phyloP scores from a whole-genome alignment of 495 filamentous ascomycete species.

The Xylaria grammica region DNA sequence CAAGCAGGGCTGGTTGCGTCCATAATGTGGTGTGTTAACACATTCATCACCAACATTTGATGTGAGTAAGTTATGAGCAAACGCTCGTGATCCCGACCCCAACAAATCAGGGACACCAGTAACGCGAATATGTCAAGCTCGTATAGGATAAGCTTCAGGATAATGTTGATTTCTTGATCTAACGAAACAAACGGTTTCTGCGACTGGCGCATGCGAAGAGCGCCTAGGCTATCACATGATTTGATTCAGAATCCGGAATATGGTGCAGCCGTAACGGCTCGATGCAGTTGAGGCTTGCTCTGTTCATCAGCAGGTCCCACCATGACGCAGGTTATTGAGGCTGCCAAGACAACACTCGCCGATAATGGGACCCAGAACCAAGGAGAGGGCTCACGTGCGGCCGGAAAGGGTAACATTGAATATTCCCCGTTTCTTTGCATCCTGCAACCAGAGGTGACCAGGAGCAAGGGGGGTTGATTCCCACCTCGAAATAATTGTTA shows the following conservation, averaged over 20 bases:
- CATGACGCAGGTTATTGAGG: neutral
- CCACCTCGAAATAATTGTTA: neutral
- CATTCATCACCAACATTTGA: neutral
- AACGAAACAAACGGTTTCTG: neutral
- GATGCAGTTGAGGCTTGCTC: neutral
- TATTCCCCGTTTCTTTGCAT: constrained; percentile 5
- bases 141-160: neutral
- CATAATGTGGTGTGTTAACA: no score
- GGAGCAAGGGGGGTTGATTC: neutral
- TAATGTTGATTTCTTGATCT: neutral
- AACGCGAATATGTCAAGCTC: neutral
- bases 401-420: neutral
- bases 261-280: neutral
- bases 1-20: no score
- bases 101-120: no score
- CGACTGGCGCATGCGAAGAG: neutral
- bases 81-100: neutral
- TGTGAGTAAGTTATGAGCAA: neutral
- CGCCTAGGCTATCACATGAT: neutral
- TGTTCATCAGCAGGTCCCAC: neutral
- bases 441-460: neutral
- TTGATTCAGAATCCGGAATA: neutral
- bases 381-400: constrained; percentile 5
- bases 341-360: neutral
- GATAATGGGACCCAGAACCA: neutral